A percentile compares a stretch with the other conserved stretches of the same genome.
These are phyloP conservation scores for Aegilops tauschii DNA, from an alignment of 176 grass and related monocot species.

Conservation along the genomic window DNA sequence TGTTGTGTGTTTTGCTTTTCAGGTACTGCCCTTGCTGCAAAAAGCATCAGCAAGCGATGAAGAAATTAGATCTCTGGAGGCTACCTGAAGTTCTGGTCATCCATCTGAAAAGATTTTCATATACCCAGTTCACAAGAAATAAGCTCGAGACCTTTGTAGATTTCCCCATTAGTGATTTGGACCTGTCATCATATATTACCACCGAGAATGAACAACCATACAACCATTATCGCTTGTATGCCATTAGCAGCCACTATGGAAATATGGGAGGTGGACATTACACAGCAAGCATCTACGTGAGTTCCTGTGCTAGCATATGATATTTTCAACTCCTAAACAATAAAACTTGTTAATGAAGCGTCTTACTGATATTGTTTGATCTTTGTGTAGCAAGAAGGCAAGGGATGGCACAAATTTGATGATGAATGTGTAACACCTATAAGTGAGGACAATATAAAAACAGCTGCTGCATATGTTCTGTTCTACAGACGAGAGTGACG, in stretches of 20 bases:
- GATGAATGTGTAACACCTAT: slow-evolving; percentile 63
- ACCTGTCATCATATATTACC: slow-evolving; percentile 61
- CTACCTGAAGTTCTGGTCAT: slow-evolving; percentile 87
- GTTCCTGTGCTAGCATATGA: slow-evolving; percentile 21
- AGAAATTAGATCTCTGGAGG: slow-evolving; percentile 96
- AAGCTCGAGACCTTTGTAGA: slow-evolving; percentile 93
- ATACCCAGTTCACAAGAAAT: slow-evolving; percentile 79
- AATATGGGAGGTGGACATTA: slow-evolving; percentile 93
- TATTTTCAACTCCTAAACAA: neutral
- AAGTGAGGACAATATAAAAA: slow-evolving; percentile 68
- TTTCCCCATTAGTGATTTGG: slow-evolving; percentile 73
- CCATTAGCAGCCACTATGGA: slow-evolving; percentile 87
- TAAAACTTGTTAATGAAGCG: neutral
- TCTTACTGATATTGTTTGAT: slow-evolving; percentile 34
- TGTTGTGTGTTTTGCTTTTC: slow-evolving; percentile 27
- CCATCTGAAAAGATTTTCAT: slow-evolving; percentile 93
- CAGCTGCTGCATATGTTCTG: slow-evolving; percentile 83
- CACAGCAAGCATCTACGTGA: slow-evolving; percentile 82
- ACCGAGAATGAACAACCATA: slow-evolving; percentile 37
- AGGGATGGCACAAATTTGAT: slow-evolving; percentile 89
- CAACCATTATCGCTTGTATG: slow-evolving; percentile 65
- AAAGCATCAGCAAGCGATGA: slow-evolving; percentile 84
- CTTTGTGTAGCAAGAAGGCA: slow-evolving; percentile 63
- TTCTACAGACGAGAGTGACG: slow-evolving; percentile 72
- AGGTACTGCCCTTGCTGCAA: slow-evolving; percentile 94